Base-by-base conservation (phyloP, 2,329 filamentous ascomycete species). In the Amesomyces nigricolor region DNA sequence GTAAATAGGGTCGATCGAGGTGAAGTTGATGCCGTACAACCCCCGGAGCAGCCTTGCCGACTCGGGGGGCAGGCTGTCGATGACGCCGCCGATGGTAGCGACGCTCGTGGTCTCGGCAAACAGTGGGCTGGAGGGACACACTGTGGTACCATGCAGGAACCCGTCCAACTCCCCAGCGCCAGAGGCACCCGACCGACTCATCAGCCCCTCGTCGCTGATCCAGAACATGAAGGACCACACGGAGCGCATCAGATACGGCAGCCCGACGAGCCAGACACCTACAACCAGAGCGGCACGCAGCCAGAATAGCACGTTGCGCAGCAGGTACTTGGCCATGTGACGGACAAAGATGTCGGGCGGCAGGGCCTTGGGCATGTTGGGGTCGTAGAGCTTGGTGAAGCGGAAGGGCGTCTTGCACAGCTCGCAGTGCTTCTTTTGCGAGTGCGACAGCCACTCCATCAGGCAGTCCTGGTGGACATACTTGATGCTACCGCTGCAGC, bases 351-450 rank as follows among this genome's bases (percentile, higher is more conserved):
- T 78, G 47, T 86, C 80, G 40, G 86, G 79, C 0, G 95, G 94
- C 13, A 99, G 79, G 11, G 82, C 83, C 60, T 83, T 81, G 1
- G 94, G 95, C 94, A 99, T 99, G 67, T 91, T 82, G 4, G 91
- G 90, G 59, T 91, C 86, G 75, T 99, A 99, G 39, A 99, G 82
- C 73, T 99, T 99, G 51, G 94, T 99, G 76, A 99, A 99, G 58
- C 91, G 88, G 68, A 97, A 99, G 0, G 91, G 86, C 2, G 94
- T 99, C 76, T 99, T 99, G 83, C 94, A 99, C 37, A 99, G 85
- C 75, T 99, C 94, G 78, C 95, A 99, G 76, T 99, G 89, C 72
- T 97, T 97, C 81, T 99, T 99, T 70, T 99, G 91, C 1, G 94
- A 97, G 72, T 99, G 95, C 48, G 91, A 92, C 19, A 99, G 79